Percentiles rank a stretch among this genome's conserved stretches.
These are phyloP conservation scores for Xylaria sp. DNA, from an alignment of 495 filamentous ascomycete genomes.

Conservation along the genomic window DNA sequence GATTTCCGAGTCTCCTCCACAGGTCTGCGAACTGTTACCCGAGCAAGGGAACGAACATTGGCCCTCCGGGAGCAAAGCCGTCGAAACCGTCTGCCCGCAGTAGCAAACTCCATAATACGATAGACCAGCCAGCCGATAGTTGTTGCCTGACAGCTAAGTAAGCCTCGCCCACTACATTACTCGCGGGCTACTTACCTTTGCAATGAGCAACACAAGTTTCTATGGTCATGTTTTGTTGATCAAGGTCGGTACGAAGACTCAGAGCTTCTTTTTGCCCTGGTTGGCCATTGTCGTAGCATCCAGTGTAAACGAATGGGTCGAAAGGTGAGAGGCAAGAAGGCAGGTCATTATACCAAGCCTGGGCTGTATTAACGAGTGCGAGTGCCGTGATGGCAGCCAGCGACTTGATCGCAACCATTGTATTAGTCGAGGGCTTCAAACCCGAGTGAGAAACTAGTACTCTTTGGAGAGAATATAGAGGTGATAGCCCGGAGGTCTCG, in stretches of 20 bases:
- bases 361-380: constrained; percentile 38
- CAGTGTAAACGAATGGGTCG: constrained; percentile 58
- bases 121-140: constrained; percentile 61
- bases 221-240: constrained; percentile 54
- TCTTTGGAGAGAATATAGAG: background rate
- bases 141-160: constrained; percentile 43
- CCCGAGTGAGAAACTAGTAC: background rate
- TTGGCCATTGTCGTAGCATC: constrained; percentile 54
- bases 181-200: constrained; percentile 47
- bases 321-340: constrained; percentile 52
- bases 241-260: constrained; percentile 46
- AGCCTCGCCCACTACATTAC: background rate
- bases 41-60: constrained; percentile 56
- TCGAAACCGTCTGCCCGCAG: constrained; percentile 56
- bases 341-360: constrained; percentile 46
- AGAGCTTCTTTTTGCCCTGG: constrained; percentile 45
- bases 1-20: constrained; percentile 44
- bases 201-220: constrained; percentile 60
- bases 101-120: constrained; percentile 63
- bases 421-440: background rate
- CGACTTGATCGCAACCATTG: constrained; percentile 21
- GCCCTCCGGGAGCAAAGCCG: constrained; percentile 40
- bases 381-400: constrained; percentile 42
- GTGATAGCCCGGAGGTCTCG: background rate
- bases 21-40: constrained; percentile 53